Evolutionary conservation across 2,329 filamentous ascomycete species (phyloP), one percentile per base, ranked within the genome.

Genomic region (Diaporthe australafricana): DNA sequence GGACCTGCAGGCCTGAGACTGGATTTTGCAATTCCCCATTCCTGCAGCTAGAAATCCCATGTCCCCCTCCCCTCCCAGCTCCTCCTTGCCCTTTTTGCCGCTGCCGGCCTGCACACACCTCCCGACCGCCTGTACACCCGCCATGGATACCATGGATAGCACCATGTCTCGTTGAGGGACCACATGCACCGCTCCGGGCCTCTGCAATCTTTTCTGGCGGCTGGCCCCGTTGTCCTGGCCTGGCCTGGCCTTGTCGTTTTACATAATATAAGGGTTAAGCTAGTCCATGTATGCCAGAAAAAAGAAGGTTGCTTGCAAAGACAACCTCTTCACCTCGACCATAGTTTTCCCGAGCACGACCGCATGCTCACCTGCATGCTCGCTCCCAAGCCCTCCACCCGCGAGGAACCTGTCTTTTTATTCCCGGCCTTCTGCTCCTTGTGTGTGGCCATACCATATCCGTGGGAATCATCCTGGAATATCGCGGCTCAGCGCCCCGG

Each of bases 11-110:
- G 60, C 60, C 60, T 50, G 60, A 22, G 68, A 65, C 55, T 72
- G 71, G 67, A 55, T 72, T 73, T 73, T 70, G 72, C 65, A 73
- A 60, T 72, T 71, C 70, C 72, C 70, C 69, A 71, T 71, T 65
- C 50, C 45, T 20, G 66, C 30, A 32, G 65, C 65, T 45, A 65
- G 67, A 67, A 73, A 73, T 73, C 72, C 72, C 72, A 73, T 73
- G 53, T 69, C 67, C 42, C 67, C 53, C 22, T 17, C 11, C 52
- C 6, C 52, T 22, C 16, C 14, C 38, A 38, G 42, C 12, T 66
- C 4, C 53, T 30, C 38, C 27, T 55, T 45, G 48, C 40, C 52
- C 30, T n/a, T n/a, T 8, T 48, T 50, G 42, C 57, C 57, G 57
- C 57, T 20, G 60, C 60, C 38, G 14, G 45, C 45, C 35, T 20